Conservation (phyloP, 1,284 basidiomycete species). For the Coniferiporia sulphurascens region DNA sequence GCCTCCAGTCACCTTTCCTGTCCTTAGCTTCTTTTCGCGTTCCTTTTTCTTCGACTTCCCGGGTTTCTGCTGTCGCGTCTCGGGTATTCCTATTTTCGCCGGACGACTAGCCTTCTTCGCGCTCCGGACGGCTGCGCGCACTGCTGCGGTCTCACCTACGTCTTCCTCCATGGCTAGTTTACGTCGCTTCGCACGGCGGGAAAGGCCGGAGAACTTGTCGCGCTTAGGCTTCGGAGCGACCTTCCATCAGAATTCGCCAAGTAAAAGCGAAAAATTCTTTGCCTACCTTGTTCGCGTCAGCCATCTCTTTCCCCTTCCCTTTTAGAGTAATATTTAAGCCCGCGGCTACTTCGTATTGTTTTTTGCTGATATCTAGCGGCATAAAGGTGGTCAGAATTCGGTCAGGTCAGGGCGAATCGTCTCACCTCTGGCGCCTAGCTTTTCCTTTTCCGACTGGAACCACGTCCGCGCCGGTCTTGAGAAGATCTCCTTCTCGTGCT, state of each 20-base stretch:
- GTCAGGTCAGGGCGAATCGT: constrained; percentile 8
- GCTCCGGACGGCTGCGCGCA: constrained; percentile 73
- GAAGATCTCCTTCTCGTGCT: constrained; percentile 93
- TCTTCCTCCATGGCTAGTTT: constrained; percentile 84
- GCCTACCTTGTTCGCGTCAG: constrained; percentile 37
- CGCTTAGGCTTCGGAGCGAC: constrained; percentile 58
- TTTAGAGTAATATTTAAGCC: constrained; percentile 35
- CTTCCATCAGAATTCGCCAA: constrained; percentile 10
- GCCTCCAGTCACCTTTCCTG: constrained; percentile 9
- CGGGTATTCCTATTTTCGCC: constrained; percentile 42
- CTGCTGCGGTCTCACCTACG: constrained; percentile 50
- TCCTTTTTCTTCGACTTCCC: constrained; percentile 17
- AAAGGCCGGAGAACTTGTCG: constrained; percentile 80
- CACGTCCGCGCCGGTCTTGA: constrained; percentile 92
- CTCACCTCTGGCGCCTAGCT: constrained; percentile 73
- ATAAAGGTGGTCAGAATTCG: background rate
- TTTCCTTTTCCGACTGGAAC: constrained; percentile 93
- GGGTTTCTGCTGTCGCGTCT: constrained; percentile 20
- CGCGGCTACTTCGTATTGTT: constrained; percentile 52
- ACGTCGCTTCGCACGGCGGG: constrained; percentile 77
- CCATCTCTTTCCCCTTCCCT: constrained; percentile 29
- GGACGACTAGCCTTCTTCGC: constrained; percentile 77
- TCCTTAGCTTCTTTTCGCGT: constrained; percentile 14
- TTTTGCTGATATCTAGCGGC: constrained; percentile 62
- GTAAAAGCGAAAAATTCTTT: background rate